Evolutionary conservation across 495 filamentous ascomycete genomes (phyloP).

Genomic region (Aspergillus carlsbadensis): DNA sequence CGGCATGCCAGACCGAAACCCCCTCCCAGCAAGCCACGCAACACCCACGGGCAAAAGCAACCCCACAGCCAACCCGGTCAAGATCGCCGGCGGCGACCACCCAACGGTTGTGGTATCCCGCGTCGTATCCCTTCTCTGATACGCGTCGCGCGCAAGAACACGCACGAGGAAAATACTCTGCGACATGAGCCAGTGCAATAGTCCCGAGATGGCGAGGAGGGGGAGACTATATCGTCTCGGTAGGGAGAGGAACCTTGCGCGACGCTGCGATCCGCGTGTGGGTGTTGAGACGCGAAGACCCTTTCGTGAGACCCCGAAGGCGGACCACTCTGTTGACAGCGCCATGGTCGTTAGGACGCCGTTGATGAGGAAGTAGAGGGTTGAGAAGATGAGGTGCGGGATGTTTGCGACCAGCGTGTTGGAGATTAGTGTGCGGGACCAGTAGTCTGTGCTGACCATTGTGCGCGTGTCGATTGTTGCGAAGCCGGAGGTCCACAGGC

Average conservation of each 20-base stretch:
- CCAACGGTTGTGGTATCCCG: slow-evolving; percentile 23
- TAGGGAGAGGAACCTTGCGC: slow-evolving; percentile 43
- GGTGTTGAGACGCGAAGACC: slow-evolving; percentile 44
- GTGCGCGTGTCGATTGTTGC: not conserved
- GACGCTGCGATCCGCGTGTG: slow-evolving; percentile 38
- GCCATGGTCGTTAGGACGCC: slow-evolving; percentile 41
- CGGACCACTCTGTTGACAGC: slow-evolving; percentile 32
- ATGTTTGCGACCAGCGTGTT: slow-evolving; percentile 25
- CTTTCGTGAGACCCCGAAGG: slow-evolving; percentile 27
- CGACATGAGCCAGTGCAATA: slow-evolving; percentile 44
- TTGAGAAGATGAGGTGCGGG: slow-evolving; percentile 43
- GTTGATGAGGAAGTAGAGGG: slow-evolving; percentile 43
- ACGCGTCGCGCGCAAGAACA: slow-evolving; percentile 19
- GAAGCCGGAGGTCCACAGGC: slow-evolving; percentile 23
- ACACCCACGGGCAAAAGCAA: slow-evolving; percentile 15
- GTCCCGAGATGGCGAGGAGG: slow-evolving; percentile 20
- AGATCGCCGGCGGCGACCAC: slow-evolving; percentile 30
- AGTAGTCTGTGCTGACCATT: not conserved
- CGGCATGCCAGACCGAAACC: slow-evolving; percentile 35
- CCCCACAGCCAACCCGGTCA: slow-evolving; percentile 29
- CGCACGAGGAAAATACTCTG: slow-evolving; percentile 36
- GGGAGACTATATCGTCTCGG: slow-evolving; percentile 41
- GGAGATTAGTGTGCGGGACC: not conserved
- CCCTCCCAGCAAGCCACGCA: slow-evolving; percentile 16
- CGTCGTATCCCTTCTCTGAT: not conserved